A percentile compares a stretch with the other conserved stretches of the same genome.
phyloP scores from a whole-genome alignment of 495 filamentous ascomycete species.

The Pyrenula massariospora region DNA sequence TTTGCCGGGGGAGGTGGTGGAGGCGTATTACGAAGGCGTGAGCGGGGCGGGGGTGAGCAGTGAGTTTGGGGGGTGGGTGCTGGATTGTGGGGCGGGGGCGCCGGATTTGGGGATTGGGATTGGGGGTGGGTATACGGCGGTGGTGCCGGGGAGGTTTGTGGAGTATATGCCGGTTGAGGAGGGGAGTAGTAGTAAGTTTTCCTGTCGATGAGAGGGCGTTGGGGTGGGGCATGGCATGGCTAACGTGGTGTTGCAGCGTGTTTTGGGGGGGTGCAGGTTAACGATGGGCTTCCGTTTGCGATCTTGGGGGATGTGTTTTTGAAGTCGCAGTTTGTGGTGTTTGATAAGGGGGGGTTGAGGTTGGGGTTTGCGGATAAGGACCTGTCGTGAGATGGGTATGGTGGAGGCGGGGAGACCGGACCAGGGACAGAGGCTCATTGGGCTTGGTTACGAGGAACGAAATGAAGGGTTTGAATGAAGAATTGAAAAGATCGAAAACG shows the following conservation, averaged over 20 bases:
- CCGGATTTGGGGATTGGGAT: slow-evolving; percentile 47
- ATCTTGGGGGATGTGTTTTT: slow-evolving; percentile 74
- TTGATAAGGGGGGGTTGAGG: slow-evolving; percentile 43
- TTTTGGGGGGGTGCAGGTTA: slow-evolving; percentile 53
- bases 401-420: no score
- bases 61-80: slow-evolving; percentile 49
- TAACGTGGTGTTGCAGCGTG: slow-evolving; percentile 35
- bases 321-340: slow-evolving; percentile 69
- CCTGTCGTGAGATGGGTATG: no score
- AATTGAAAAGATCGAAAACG: no score
- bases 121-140: slow-evolving; percentile 23
- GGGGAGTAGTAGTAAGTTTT: slow-evolving; percentile 17
- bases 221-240: no score
- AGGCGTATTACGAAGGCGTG: not conserved
- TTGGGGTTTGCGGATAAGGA: slow-evolving; percentile 47
- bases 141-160: slow-evolving; percentile 29
- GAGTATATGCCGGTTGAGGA: slow-evolving; percentile 29
- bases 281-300: slow-evolving; percentile 48
- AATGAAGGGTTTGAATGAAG: no score
- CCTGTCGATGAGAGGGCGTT: no score
- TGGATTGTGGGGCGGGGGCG: slow-evolving; percentile 49
- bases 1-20: not conserved
- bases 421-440: no score
- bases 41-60: slow-evolving; percentile 18
- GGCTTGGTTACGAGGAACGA: no score